phyloP scores from a whole-genome alignment of 2,329 filamentous ascomycete genomes.

The Cladorrhinum sp. region DNA sequence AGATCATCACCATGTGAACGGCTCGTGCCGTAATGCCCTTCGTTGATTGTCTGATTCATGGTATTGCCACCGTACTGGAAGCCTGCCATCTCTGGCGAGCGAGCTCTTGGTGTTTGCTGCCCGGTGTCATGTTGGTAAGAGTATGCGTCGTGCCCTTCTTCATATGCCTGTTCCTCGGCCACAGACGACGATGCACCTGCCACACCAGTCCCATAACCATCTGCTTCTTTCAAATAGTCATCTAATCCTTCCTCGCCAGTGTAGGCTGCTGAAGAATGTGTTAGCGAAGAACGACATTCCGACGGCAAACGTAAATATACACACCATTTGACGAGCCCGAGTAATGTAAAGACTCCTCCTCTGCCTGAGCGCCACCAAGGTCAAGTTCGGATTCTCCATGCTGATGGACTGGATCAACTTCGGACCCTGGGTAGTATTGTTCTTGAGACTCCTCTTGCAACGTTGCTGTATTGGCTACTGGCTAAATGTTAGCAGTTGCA shows the following conservation, averaged over 20 bases:
- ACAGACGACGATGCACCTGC: not conserved
- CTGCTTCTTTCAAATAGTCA: not conserved
- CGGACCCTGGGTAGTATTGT: not conserved
- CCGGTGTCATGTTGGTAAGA: not conserved
- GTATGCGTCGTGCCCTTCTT: not conserved
- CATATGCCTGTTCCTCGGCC: not conserved
- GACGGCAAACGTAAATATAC: not conserved
- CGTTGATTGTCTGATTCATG: not conserved
- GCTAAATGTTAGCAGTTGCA: not conserved
- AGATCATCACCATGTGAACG: slow-evolving; percentile 2
- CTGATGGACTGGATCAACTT: not conserved
- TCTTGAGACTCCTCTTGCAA: not conserved
- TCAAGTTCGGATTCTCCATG: not conserved
- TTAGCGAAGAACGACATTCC: not conserved
- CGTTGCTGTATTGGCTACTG: not conserved
- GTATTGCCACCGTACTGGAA: not conserved
- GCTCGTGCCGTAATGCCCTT: not conserved
- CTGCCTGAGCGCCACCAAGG: not conserved
- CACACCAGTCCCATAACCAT: not conserved
- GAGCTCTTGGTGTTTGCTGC: slow-evolving; percentile 8
- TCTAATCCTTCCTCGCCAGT: not conserved
- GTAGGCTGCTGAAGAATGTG: not conserved
- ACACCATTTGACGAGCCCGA: not conserved
- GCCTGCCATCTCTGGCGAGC: not conserved
- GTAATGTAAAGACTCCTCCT: not conserved